Evolutionary conservation across 305 asterid genomes (phyloP).

Genomic region (Solanum aculeatissimum): DNA sequence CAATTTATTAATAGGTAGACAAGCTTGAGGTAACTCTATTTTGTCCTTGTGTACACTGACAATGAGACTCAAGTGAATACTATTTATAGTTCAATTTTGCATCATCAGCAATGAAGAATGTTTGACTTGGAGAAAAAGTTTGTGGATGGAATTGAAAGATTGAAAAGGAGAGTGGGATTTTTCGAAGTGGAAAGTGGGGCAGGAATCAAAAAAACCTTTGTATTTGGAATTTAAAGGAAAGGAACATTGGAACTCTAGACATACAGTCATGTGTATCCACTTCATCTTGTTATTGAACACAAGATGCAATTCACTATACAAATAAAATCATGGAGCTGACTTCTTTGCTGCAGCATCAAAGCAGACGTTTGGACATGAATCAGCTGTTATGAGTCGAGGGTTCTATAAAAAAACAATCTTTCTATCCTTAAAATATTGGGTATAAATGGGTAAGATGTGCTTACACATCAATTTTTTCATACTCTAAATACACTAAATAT

Average conservation of each 20-base stretch:
- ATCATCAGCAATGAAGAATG: not conserved
- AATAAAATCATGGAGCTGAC: slow-evolving; percentile 14
- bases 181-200: slow-evolving; percentile 37
- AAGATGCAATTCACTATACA: slow-evolving; percentile 7
- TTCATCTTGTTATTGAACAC: slow-evolving; percentile 16
- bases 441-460: too few species aligned
- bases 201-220: slow-evolving; percentile 9
- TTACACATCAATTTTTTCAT: too few species aligned
- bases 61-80: slow-evolving; percentile 4
- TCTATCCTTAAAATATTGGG: too few species aligned
- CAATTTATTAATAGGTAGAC: not conserved
- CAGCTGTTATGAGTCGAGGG: not conserved
- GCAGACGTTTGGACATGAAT: not conserved
- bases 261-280: slow-evolving; percentile 29
- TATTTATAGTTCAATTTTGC: not conserved
- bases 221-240: slow-evolving; percentile 6
- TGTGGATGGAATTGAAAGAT: slow-evolving; percentile 29
- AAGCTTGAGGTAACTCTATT: not conserved
- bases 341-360: not conserved
- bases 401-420: too few species aligned
- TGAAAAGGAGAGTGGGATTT: slow-evolving; percentile 11
- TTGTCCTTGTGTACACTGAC: not conserved
- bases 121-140: slow-evolving; percentile 34
- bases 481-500: not conserved
- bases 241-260: slow-evolving; percentile 4